These are phyloP conservation scores for Blastomyces parvus DNA, from an alignment of 2,329 filamentous ascomycete species.

Conservation along the genomic window DNA sequence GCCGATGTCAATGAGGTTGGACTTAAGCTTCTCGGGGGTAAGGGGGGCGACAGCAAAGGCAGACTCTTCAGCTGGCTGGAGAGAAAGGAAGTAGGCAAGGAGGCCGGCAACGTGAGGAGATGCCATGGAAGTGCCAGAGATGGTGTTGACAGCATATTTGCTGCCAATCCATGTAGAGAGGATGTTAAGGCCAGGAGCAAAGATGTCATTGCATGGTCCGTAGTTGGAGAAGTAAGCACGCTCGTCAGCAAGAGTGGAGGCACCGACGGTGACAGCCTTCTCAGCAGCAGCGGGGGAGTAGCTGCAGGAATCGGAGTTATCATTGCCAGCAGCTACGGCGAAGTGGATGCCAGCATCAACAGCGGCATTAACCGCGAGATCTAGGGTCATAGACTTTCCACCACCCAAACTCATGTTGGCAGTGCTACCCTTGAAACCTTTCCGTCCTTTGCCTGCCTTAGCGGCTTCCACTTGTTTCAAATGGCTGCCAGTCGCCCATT, in stretches of 20 bases:
- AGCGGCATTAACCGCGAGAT: conserved; percentile 86
- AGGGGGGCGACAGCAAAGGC: conserved; percentile 83
- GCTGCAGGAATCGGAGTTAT: conserved; percentile 98
- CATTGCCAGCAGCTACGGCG: conserved; percentile 94
- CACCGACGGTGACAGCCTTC: conserved; percentile 91
- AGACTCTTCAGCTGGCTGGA: conserved; percentile 82
- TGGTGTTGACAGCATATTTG: conserved; percentile 94
- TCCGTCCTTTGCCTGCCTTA: conserved; percentile 75
- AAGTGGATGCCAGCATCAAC: conserved; percentile 92
- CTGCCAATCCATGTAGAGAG: conserved; percentile 97
- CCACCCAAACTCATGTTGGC: conserved; percentile 99
- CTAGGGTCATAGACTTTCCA: conserved; percentile 88
- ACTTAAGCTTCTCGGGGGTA: conserved; percentile 90
- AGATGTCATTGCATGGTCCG: conserved; percentile 99
- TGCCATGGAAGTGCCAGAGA: conserved; percentile 98
- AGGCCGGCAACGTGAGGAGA: conserved; percentile 95
- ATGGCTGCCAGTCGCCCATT: conserved; percentile 81
- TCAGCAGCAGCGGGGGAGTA: conserved; percentile 92
- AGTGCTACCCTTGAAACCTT: conserved; percentile 97
- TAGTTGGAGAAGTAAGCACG: conserved; percentile 99
- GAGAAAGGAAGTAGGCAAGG: conserved; percentile 93
- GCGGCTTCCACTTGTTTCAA: conserved; percentile 62
- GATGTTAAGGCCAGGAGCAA: conserved; percentile 93
- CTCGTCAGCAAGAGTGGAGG: conserved; percentile 84
- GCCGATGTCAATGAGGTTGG: conserved; percentile 70